Evolutionary conservation across 202 grass and related monocot genomes (phyloP), one percentile per base, ranked within the genome.

Genomic region (Sporobolus alterniflorus): DNA sequence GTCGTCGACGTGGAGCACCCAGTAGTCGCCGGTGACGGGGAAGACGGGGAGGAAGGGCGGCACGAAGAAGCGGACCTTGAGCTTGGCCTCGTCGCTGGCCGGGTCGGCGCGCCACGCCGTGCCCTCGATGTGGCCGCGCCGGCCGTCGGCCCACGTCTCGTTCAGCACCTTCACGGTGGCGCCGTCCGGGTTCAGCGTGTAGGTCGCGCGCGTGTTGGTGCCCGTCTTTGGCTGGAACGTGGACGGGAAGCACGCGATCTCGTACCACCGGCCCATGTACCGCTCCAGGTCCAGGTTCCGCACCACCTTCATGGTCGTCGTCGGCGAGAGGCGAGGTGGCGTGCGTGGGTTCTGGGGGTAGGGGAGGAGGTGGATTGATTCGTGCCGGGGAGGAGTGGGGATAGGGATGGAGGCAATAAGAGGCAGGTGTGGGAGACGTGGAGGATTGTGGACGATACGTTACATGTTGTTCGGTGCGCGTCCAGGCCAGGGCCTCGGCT

Each of bases 211-310:
- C 52, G 90, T 98, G 86, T 92, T 82, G 36, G 36, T 64, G 61
- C 95, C 92, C 75, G 83, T 69, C 74, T 87, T 89, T 30, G 95
- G 95, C 86, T 98, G 90, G 78, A 95, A 95, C 50, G 59, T 57
- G 6, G 90, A 92, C 14, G 85, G 92, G 62, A 97, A 52, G 39
- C 80, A 89, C 15, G 95, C 92, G 33, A 94, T 94, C 77, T 97
- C 95, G 75, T 97, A 97, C 95, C 95, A 97, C 73, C 88, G 83
- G 25, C 95, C 92, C 92, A 89, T 85, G 80, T 97, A 94, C 34
- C 84, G 84, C 85, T 83, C 78, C 31, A 98, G 40, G 86, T 95
- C 92, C 0, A 98, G 86, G 60, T 81, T 56, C 33, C 64, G 73
- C 71, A 93, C 92, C 73, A 82, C 84, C 69, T 26, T 89, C 95